phyloP scores from a whole-genome alignment of 306 rosid species.

The Castanea sativa region DNA sequence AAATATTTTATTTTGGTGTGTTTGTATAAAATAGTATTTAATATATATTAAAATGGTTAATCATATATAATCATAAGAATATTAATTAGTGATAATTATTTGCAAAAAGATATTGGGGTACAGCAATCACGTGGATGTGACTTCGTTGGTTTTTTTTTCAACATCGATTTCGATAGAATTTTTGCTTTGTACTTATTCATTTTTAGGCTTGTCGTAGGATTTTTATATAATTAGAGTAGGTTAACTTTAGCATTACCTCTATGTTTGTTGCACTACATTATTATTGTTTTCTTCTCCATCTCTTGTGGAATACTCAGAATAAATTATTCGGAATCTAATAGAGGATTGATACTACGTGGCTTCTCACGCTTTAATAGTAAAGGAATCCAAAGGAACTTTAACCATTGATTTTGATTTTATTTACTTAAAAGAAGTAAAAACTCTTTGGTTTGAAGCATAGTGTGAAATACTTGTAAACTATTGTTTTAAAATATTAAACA shows the following conservation, averaged over 20 bases:
- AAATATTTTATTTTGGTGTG: too few relatives aligned
- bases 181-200: conserved; percentile 20
- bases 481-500: too few relatives aligned
- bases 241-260: conserved; percentile 27
- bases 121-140: conserved; percentile 33
- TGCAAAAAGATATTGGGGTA: conserved; percentile 5
- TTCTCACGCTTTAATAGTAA: background rate
- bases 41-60: background rate
- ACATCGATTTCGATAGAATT: conserved; percentile 22
- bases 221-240: conserved; percentile 40
- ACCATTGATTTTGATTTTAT: background rate
- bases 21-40: too few relatives aligned
- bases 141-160: background rate
- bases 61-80: background rate
- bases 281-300: conserved; percentile 53
- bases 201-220: conserved; percentile 17
- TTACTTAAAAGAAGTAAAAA: background rate
- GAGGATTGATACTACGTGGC: background rate
- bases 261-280: conserved; percentile 32
- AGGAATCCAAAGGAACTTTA: conserved; percentile 35
- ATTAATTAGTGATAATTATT: conserved; percentile 2
- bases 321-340: background rate
- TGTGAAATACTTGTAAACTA: background rate
- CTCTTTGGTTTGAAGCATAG: background rate
- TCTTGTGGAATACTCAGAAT: conserved; percentile 20